Conservation (phyloP, 176 grass and related monocot species). For the Eleusine indica region DNA sequence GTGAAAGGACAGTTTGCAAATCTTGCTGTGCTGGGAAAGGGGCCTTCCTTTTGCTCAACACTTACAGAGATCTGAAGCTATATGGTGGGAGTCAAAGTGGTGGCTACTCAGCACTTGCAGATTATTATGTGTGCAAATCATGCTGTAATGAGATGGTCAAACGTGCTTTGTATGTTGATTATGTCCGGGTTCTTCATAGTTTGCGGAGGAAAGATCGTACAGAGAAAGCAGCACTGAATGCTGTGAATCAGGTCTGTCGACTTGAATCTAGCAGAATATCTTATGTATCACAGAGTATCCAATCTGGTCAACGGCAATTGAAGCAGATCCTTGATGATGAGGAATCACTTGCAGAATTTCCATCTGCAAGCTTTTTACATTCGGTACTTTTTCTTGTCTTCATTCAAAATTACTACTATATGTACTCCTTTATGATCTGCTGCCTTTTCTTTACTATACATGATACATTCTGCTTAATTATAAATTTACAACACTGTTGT, state of each 20-base stretch:
- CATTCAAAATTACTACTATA: constrained; percentile 28
- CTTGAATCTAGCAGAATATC: constrained; percentile 44
- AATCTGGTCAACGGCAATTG: constrained; percentile 69
- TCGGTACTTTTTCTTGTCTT: constrained; percentile 64
- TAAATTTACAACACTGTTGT: neutral
- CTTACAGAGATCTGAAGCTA: constrained; percentile 76
- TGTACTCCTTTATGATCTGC: constrained; percentile 31
- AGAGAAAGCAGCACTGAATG: constrained; percentile 58
- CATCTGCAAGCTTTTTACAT: constrained; percentile 85
- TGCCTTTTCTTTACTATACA: constrained; percentile 18
- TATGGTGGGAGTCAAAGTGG: constrained; percentile 70
- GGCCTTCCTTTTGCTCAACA: constrained; percentile 82
- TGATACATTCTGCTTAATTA: neutral
- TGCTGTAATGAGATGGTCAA: constrained; percentile 80
- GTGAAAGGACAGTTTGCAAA: constrained; percentile 81
- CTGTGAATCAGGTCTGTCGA: constrained; percentile 70
- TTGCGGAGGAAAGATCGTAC: constrained; percentile 64
- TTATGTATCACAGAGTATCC: constrained; percentile 51
- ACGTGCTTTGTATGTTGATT: constrained; percentile 84
- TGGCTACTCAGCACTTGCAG: constrained; percentile 67
- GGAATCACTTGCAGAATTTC: constrained; percentile 97
- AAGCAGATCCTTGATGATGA: constrained; percentile 77
- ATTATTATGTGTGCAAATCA: constrained; percentile 84
- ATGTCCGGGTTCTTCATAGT: constrained; percentile 82
- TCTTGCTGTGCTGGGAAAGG: constrained; percentile 94